Percentiles rank a stretch among this genome's conserved stretches.
Conservation (phyloP, 192 early-diverging fungal species). For the Lobosporangium transversale region DNA sequence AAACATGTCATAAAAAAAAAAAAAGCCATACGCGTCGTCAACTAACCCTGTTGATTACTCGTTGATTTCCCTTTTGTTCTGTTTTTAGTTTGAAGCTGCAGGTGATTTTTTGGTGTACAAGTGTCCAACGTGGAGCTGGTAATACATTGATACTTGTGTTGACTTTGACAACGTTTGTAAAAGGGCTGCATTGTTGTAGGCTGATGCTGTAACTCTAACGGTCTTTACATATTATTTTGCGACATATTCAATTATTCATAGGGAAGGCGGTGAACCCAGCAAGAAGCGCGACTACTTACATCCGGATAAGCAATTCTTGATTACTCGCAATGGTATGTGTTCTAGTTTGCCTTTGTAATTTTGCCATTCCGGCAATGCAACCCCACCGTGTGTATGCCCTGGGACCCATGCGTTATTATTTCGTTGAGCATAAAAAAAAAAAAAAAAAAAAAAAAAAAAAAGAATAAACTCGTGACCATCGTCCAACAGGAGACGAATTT, state of each 20-base stretch:
- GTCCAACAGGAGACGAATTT: conserved; percentile 24
- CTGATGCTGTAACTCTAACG: too few relatives aligned
- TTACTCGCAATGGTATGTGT: conserved; percentile 84
- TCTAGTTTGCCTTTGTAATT: neutral
- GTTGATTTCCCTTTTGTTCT: too few relatives aligned
- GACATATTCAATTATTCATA: too few relatives aligned
- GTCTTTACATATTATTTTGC: neutral
- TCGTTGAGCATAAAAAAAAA: neutral
- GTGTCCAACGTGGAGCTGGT: conserved; percentile 98
- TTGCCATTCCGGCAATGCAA: neutral
- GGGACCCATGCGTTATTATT: conserved; percentile 24
- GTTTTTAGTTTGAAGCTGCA: conserved; percentile 90
- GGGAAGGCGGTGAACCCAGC: conserved; percentile 66
- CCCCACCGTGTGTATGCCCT: neutral
- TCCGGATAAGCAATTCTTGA: conserved; percentile 92
- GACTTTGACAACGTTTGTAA: neutral
- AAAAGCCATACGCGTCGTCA: too few relatives aligned
- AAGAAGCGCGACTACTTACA: conserved; percentile 88
- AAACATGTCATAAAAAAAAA: too few relatives aligned
- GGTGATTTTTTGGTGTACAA: conserved; percentile 99
- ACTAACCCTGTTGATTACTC: too few relatives aligned
- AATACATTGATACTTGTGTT: conserved; percentile 5
- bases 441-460: neutral
- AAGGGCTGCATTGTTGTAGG: neutral
- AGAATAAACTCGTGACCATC: conserved; percentile 29